These are phyloP conservation scores for Sungouiella thailandica DNA, from an alignment of 805 yeast genomes.

Conservation along the genomic window DNA sequence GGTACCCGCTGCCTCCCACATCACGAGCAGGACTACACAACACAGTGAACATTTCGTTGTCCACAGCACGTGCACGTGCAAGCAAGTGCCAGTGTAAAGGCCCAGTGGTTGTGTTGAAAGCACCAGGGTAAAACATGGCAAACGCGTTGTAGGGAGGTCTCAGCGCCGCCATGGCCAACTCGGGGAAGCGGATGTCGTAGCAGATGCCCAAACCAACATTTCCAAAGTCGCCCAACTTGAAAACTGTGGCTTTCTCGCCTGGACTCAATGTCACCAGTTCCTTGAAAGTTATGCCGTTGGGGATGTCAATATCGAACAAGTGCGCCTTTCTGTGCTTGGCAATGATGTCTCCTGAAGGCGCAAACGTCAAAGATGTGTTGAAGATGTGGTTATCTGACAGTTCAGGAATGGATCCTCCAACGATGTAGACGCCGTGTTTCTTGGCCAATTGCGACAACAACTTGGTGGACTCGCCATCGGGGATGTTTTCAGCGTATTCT, in stretches of 20 bases:
- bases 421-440: conserved; percentile 53
- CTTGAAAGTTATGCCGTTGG: conserved; percentile 82
- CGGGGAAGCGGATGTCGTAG: conserved; percentile 79
- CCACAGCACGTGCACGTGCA: conserved; percentile 70
- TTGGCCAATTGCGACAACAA: conserved; percentile 66
- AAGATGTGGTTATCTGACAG: conserved; percentile 43
- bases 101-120: conserved; percentile 80
- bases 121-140: conserved; percentile 80
- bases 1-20: conserved; percentile 46
- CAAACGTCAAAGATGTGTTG: conserved; percentile 72
- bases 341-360: conserved; percentile 66
- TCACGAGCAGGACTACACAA: conserved; percentile 90
- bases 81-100: conserved; percentile 79
- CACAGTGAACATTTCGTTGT: conserved; percentile 53
- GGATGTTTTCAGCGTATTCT: conserved; percentile 84
- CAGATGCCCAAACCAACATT: conserved; percentile 79
- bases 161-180: conserved; percentile 65
- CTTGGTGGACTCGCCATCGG: conserved; percentile 62
- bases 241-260: conserved; percentile 78
- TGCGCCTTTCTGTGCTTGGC: conserved; percentile 91
- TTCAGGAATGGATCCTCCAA: conserved; percentile 96
- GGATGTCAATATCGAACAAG: conserved; percentile 87
- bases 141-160: conserved; percentile 56
- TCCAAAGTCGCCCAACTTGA: conserved; percentile 48
- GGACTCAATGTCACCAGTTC: conserved; percentile 74